Base-by-base conservation (phyloP, 2,329 filamentous ascomycete species). In the Sporothrix schenckii region DNA sequence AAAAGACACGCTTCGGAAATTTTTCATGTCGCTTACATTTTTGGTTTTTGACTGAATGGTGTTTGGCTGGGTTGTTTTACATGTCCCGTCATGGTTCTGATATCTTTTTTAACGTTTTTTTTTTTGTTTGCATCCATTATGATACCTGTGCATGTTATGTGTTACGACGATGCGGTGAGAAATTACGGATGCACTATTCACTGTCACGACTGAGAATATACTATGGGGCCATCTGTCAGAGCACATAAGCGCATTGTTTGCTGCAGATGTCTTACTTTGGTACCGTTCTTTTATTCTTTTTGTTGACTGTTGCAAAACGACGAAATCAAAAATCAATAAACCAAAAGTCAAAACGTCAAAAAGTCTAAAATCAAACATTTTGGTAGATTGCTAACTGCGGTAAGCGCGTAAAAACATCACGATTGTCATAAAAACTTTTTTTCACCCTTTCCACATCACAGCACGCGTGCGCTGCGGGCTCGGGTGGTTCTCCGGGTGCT, bases 401-500 rank as follows among this genome's bases (percentile, higher is more conserved):
- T 14, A 49, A 19, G 16, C 11, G 41, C 11, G 13, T 14, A 14
- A 14, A 47, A 47, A 47, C 7, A 44, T 44, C 41, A 44, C 41
- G 11, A 44, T 34, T 34, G 34, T 34, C 34, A 44, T 16, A 49
- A n/a, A 49, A 7, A n/a, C 49, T 21, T 50, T 50, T 50, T 9
- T 14, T 2, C 41, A 13, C 6, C 6, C 19, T 9, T 54, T 27
- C 52, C 53, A 56, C 53, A 3, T 30, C 30, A 19, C 30, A 21
- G 16, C 30, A 58, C 30, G 19, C 54, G 21, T 47, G n/a, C 39
- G 11, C 39, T 41, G 39, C 39, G 39, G 58, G 21, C 58, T 47
- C 58, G 58, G 63, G 47, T 53, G 63, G 47, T 66, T 66, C 19
- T 66, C 63, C 4, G 63, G 47, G 47, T 53, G 63, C 63, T 21